These are phyloP conservation scores for Cryptococcus wingfieldii DNA, from an alignment of 1,284 basidiomycete genomes.

Conservation along the genomic window DNA sequence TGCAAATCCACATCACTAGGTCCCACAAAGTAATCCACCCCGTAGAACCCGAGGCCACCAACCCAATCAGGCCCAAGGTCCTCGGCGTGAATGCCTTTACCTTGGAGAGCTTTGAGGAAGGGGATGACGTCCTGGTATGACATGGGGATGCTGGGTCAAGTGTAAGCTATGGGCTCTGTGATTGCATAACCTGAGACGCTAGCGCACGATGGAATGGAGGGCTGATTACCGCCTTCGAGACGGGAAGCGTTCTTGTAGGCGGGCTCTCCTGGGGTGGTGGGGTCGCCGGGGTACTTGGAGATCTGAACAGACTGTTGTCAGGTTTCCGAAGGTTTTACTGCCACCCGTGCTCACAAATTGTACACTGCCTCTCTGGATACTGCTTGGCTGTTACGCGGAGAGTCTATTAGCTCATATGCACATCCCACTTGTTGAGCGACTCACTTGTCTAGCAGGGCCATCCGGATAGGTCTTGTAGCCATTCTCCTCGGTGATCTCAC, in stretches of 20 bases:
- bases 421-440: neutral
- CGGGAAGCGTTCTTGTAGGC: conserved; percentile 79
- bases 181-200: conserved; percentile 49
- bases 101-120: conserved; percentile 49
- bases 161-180: neutral
- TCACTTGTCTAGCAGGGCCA: conserved; percentile 73
- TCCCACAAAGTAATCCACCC: conserved; percentile 55
- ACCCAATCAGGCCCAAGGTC: conserved; percentile 49
- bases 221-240: conserved; percentile 64
- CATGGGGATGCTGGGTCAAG: conserved; percentile 45
- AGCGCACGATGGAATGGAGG: conserved; percentile 66
- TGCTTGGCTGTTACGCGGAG: conserved; percentile 51
- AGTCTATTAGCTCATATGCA: neutral
- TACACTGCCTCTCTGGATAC: conserved; percentile 79
- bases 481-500: conserved; percentile 70
- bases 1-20: conserved; percentile 51
- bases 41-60: conserved; percentile 50
- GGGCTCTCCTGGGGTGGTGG: conserved; percentile 73
- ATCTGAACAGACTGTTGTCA: conserved; percentile 15
- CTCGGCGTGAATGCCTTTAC: conserved; percentile 34
- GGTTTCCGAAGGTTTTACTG: neutral
- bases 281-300: conserved; percentile 62
- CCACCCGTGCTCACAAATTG: conserved; percentile 62
- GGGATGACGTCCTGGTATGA: conserved; percentile 54
- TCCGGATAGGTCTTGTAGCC: conserved; percentile 73